Base-by-base conservation (phyloP, 2,329 filamentous ascomycete species). In the Colletotrichum spaethianum region DNA sequence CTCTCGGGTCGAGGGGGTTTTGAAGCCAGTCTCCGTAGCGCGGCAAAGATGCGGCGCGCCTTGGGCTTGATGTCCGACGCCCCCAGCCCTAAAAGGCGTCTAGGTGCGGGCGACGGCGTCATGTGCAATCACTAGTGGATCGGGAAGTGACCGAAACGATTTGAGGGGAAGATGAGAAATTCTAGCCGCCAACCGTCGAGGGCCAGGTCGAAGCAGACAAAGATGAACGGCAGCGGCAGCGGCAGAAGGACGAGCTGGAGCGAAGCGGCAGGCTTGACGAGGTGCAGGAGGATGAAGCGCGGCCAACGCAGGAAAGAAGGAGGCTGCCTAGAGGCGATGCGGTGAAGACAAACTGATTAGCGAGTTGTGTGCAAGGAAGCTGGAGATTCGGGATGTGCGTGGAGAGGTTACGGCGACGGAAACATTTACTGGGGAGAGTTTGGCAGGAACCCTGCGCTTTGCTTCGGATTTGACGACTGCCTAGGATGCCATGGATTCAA, bases 241-340 rank as follows among this genome's bases (percentile, higher is more conserved):
- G 48, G 48, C 23, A 53, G 40, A 40, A 33, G 36, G 53, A 53
- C 42, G 61, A 69, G 33, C 36, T 23, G 46, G 52, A 70, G 63
- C 46, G 67, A 67, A 42, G 26, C 53, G 40, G 26, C 63, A 56
- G 56, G 31, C n/a, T 67, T 61, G 55, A 28, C 52, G 59, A 70
- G 70, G 65, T 64, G 65, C 70, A 70, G 70, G 36, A 72, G 70
- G 70, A 70, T 70, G 65, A 72, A 72, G 70, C 70, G 70, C 70
- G 53, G 33, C 44, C 52, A 3, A 59, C 42, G 59, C 38, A 63
- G 12, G 46, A 20, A 8, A 44, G 18, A 38, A 50, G 60, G 23
- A 55, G 23, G 60, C 53, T 70, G 65, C 65, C 65, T 63, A 8
- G 56, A 46, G 59, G 53, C 38, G 44, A 63, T 63, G 46, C 31